Percentiles rank a stretch among this genome's conserved stretches.
Evolutionary conservation across 805 yeast genomes (phyloP).

Genomic region (Pichia deserticola): DNA sequence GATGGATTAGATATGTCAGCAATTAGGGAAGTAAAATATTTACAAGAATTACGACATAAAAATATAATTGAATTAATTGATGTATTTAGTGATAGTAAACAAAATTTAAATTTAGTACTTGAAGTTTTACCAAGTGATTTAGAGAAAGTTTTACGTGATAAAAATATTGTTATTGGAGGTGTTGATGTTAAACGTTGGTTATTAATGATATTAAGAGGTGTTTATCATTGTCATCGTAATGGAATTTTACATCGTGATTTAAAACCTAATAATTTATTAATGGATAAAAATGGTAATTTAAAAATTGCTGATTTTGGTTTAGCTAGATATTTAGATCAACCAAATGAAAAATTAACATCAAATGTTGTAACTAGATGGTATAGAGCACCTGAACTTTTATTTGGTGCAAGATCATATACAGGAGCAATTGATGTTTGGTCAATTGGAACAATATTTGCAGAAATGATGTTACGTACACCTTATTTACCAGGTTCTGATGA

Average conservation of each 20-base stretch:
- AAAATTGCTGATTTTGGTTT: slow-evolving; percentile 97
- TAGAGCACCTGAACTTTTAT: slow-evolving; percentile 86
- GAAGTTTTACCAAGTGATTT: slow-evolving; percentile 91
- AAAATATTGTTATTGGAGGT: slow-evolving; percentile 64
- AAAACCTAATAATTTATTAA: slow-evolving; percentile 83
- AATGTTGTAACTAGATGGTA: slow-evolving; percentile 98
- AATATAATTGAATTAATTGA: slow-evolving; percentile 86
- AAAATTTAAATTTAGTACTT: slow-evolving; percentile 73
- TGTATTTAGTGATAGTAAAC: slow-evolving; percentile 62
- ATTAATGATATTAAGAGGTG: slow-evolving; percentile 88
- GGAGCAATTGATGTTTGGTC: slow-evolving; percentile 94
- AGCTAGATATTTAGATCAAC: slow-evolving; percentile 76
- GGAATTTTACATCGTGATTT: slow-evolving; percentile 87
- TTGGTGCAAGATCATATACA: slow-evolving; percentile 85
- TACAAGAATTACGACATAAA: slow-evolving; percentile 70
- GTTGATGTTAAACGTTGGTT: slow-evolving; percentile 92
- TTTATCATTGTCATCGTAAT: slow-evolving; percentile 92
- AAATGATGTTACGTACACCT: slow-evolving; percentile 89
- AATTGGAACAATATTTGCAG: slow-evolving; percentile 93
- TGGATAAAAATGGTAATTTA: slow-evolving; percentile 81
- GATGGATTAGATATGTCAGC: slow-evolving; percentile 99
- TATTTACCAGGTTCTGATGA: slow-evolving; percentile 92
- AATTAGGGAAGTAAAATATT: slow-evolving; percentile 80
- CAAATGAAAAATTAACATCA: slow-evolving; percentile 73
- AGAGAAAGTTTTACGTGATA: slow-evolving; percentile 82